Evolutionary conservation across 345 rosid species (phyloP).

Genomic region (Lepidium didymum): DNA sequence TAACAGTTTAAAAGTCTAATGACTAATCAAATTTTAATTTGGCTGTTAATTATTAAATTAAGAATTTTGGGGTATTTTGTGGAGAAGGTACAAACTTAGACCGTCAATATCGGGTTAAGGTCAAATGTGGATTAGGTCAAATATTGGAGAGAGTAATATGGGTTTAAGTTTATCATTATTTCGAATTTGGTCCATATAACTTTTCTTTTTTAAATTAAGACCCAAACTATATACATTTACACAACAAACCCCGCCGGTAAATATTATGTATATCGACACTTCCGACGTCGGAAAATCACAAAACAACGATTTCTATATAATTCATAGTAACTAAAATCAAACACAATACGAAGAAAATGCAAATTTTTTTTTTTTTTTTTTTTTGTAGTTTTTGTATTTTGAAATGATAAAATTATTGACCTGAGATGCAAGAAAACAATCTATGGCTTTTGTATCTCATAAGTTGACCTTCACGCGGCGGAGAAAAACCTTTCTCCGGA

Average conservation of each 20-base stretch:
- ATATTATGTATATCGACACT: neutral
- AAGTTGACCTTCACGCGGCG: constrained; percentile 33
- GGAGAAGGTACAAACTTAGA: neutral
- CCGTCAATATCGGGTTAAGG: neutral
- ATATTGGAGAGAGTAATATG: neutral
- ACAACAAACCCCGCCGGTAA: neutral
- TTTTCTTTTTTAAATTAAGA: neutral
- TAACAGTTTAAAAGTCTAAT: neutral
- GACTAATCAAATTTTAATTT: neutral
- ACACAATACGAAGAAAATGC: neutral
- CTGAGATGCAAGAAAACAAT: constrained; percentile 52
- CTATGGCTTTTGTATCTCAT: constrained; percentile 59
- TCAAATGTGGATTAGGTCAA: constrained; percentile 7
- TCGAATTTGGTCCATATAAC: constrained; percentile 5
- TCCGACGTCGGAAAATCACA: neutral
- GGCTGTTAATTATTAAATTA: neutral
- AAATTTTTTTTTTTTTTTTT: neutral
- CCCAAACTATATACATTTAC: neutral
- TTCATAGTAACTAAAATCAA: neutral
- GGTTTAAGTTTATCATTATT: neutral
- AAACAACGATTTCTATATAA: constrained; percentile 5
- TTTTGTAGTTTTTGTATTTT: neutral
- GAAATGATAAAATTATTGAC: constrained; percentile 2
- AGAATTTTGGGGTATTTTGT: neutral
- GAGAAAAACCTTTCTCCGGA: constrained; percentile 3